These are phyloP conservation scores for Amylocarpus encephaloides DNA, from an alignment of 2,329 filamentous ascomycete species.

Conservation along the genomic window DNA sequence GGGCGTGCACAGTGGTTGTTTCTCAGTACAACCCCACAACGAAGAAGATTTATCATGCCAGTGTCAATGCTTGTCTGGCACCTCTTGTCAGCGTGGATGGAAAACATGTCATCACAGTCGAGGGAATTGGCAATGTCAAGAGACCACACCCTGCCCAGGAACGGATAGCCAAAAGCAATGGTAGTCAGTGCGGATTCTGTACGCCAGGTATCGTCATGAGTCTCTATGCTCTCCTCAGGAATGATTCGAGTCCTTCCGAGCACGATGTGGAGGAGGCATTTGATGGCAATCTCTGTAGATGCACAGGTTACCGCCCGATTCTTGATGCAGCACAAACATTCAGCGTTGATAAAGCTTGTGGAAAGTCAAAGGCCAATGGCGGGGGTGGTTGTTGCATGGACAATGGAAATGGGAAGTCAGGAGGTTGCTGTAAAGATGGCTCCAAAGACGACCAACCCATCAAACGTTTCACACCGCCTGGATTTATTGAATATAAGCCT, in stretches of 20 bases:
- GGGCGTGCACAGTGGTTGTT: conserved; percentile 91
- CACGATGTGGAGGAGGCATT: conserved; percentile 92
- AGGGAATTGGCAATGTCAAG: conserved; percentile 87
- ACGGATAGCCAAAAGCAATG: conserved; percentile 82
- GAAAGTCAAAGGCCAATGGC: conserved; percentile 43
- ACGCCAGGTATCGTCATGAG: conserved; percentile 98
- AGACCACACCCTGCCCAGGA: conserved; percentile 86
- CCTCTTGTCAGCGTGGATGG: conserved; percentile 90
- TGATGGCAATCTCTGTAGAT: conserved; percentile 90
- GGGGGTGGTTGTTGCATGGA: conserved; percentile 68
- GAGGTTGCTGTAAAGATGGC: conserved; percentile 64
- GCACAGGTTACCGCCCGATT: conserved; percentile 91
- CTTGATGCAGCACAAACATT: conserved; percentile 92
- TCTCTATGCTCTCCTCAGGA: conserved; percentile 84
- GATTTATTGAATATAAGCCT: conserved; percentile 89
- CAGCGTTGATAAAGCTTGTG: conserved; percentile 44
- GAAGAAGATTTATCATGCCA: conserved; percentile 89
- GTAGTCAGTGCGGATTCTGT: conserved; percentile 89
- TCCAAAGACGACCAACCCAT: conserved; percentile 46
- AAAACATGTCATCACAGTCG: conserved; percentile 96
- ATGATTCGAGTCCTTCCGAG: conserved; percentile 69
- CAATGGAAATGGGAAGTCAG: conserved; percentile 38
- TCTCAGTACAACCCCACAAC: conserved; percentile 85
- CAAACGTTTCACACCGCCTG: conserved; percentile 73
- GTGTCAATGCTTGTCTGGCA: conserved; percentile 91